Evolutionary conservation across 805 yeast genomes (phyloP), one percentile per base, ranked within the genome.

Genomic region (Candida cerambycidarum): DNA sequence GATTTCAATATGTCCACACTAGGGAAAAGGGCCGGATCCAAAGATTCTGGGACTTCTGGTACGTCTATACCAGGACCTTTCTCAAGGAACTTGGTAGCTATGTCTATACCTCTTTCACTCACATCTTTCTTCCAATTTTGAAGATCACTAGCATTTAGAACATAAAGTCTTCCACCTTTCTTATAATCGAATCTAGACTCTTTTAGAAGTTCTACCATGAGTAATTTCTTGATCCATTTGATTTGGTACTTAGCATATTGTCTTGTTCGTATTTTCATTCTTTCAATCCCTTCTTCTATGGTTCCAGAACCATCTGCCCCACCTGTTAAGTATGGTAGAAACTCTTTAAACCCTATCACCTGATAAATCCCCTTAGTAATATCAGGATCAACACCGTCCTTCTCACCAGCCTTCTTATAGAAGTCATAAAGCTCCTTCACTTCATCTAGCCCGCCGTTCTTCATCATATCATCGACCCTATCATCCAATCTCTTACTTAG

Each of bases 291-390:
- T 3, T 63, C 67, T 4, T 53, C 46, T 4, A 41, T 17, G 3
- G 28, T 38, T 11, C 30, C 33, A n/a, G n/a, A n/a, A n/a, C n/a
- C n/a, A n/a, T n/a, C n/a, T n/a, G n/a, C n/a, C 4, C 14, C 36
- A 31, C n/a, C 17, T 19, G 32, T 11, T 2, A 80, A 52, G 85
- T 85, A 88, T 1, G 95, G 92, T 28, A 87, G 56, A 56, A 89
- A 89, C 56, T 89, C 96, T 58, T 88, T 87, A 63, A 87, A 93
- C 1, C 98, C 98, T 55, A 92, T 87, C 1, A 87, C 96, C 64
- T 93, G 98, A 89, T 89, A 89, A 0, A 92, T 76, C 2, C 98
- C 98, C 44, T 75, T 69, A 41, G 85, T 84, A 43, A 79, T 64
- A 44, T 74, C 81, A 8, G 84, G 80, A 16, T 54, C 58, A 7